Percentiles rank a stretch among this genome's conserved stretches.
These are phyloP conservation scores for Cichorium intybus DNA, from an alignment of 140 eudicot genomes.

Conservation along the genomic window DNA sequence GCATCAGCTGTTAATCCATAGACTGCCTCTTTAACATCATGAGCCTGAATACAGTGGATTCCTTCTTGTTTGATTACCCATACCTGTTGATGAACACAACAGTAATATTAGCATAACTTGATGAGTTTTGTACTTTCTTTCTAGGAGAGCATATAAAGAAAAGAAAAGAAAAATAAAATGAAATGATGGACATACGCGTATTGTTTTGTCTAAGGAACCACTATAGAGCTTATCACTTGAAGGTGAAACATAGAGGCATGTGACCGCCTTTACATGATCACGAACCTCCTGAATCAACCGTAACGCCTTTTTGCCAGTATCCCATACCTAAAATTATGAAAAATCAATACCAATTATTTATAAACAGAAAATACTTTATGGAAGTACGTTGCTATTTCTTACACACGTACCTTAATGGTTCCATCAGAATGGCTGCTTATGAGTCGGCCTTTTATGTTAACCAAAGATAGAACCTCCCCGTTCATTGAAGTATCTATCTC, in stretches of 20 bases:
- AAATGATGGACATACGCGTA: conserved; percentile 46
- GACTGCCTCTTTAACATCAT: conserved; percentile 74
- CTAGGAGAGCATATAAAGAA: too few species aligned
- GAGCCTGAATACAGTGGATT: conserved; percentile 71
- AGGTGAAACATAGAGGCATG: conserved; percentile 59
- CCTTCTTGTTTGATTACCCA: conserved; percentile 79
- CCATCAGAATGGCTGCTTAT: conserved; percentile 89
- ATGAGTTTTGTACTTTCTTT: too few species aligned
- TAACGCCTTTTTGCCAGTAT: conserved; percentile 48
- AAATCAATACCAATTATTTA: not conserved
- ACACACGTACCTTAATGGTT: conserved; percentile 70
- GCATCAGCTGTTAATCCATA: conserved; percentile 50
- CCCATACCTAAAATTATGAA: conserved; percentile 63
- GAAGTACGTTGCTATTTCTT: not conserved
- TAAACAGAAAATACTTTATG: not conserved
- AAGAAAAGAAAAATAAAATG: not conserved
- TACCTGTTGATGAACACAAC: conserved; percentile 28
- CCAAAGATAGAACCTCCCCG: conserved; percentile 69
- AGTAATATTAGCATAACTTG: not conserved
- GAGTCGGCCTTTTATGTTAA: conserved; percentile 52
- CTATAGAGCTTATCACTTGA: conserved; percentile 59
- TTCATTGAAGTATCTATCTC: conserved; percentile 60
- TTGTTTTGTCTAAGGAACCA: conserved; percentile 86
- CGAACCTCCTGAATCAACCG: conserved; percentile 70
- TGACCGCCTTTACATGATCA: conserved; percentile 70